Base-by-base conservation (phyloP, 768 basidiomycete species). In the Boletus barrowsii region DNA sequence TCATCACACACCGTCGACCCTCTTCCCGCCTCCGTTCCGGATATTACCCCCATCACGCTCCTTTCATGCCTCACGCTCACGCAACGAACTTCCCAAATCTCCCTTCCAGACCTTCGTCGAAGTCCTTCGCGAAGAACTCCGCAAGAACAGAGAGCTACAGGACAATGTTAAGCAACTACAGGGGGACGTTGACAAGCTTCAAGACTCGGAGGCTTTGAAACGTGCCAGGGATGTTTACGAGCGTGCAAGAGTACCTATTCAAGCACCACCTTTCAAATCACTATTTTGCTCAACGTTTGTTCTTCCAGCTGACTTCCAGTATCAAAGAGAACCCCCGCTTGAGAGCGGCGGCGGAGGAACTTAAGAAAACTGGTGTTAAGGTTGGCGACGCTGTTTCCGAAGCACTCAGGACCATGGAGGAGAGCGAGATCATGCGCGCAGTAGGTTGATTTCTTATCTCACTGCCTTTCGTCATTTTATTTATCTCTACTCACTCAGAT, bases 21-120 rank as follows among this genome's bases (percentile, higher is more conserved):
- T 36, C 24, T 59, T 61, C 40, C 59, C 65, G 13, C 54, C 65
- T 14, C 57, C 71, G 14, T 60, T 72, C 37, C 75, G 76, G 51
- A 67, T 70, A 63, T 64, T 43, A 14, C 55, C 29, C 11, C 30
- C 62, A 9, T 56, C 57, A 26, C 64, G 64, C 47, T 73, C 71
- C 14, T 88, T 90, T 64, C 88, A 90, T 65, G 79, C 88, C 29
- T 87, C 89, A 37, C 75, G 79, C 42, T 76, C 78, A 30, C 76
- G 70, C 40, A 74, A 85, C 59, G 89, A 92, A 62, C 69, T 81
- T 5, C 89, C 90, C 5, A 92, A 90, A 68, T 97, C 93, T 5
- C 97, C 97, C 1, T 98, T 97, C 66, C 88, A 91, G 71, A 93
- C 93, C 3, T 99, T 99, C 61, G 93, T 98, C 9, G 90, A 98